These are phyloP conservation scores for Cyclotella baltica DNA, from an alignment of 108 stramenopile species.

Conservation along the genomic window DNA sequence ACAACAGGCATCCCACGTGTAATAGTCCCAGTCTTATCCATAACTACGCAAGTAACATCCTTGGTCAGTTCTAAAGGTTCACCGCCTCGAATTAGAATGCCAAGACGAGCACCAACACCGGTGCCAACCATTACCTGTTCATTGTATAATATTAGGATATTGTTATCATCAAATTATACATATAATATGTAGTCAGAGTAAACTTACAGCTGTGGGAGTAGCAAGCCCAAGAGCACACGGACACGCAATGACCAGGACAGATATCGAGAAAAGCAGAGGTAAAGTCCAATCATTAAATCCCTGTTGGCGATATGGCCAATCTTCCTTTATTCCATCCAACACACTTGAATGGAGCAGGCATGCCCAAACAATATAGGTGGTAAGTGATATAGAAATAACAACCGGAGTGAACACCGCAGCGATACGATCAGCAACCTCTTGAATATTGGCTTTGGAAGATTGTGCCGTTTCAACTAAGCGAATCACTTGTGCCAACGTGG, in stretches of 20 bases:
- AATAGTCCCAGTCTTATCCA: conserved; percentile 92
- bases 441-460: conserved; percentile 78
- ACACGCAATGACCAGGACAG: conserved; percentile 90
- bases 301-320: conserved; percentile 57
- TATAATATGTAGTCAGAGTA: no score
- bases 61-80: conserved; percentile 77
- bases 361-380: conserved; percentile 75
- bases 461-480: conserved; percentile 86
- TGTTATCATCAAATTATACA: no score
- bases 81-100: conserved; percentile 92
- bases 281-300: conserved; percentile 75
- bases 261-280: conserved; percentile 80
- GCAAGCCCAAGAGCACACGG: conserved; percentile 89
- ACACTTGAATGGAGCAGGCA: conserved; percentile 47
- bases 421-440: conserved; percentile 84
- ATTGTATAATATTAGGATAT: no score
- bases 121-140: conserved; percentile 91
- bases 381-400: conserved; percentile 65
- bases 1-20: conserved; percentile 53
- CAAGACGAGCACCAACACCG: conserved; percentile 84
- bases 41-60: conserved; percentile 73
- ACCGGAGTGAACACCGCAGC: conserved; percentile 73
- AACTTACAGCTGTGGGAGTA: conserved; percentile 17
- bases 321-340: conserved; percentile 55
- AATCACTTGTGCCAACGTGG: conserved; percentile 78